A percentile compares a stretch with the other conserved stretches of the same genome.
Conservation (phyloP, 2,329 filamentous ascomycete genomes). For the Aspergillus ochraceus region DNA sequence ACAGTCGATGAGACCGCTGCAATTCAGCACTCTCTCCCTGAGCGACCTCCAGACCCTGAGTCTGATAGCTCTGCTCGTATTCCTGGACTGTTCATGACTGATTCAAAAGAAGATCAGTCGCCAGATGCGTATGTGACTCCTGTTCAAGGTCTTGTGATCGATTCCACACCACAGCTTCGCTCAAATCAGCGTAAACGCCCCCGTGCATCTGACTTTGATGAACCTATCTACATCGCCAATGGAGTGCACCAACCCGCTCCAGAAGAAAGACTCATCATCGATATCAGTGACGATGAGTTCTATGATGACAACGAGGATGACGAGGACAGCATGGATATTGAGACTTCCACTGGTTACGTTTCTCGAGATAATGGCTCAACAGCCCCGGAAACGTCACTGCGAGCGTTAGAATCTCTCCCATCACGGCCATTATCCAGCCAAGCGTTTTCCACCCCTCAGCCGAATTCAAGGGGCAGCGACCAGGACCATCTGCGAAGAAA, state of each 20-base stretch:
- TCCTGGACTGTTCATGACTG: conserved; percentile 55
- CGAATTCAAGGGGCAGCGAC: conserved; percentile 37
- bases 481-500: conserved; percentile 48
- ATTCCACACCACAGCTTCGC: conserved; percentile 24
- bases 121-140: conserved; percentile 8
- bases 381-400: conserved; percentile 27
- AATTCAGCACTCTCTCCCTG: conserved; percentile 39
- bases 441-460: conserved; percentile 38
- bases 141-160: conserved; percentile 15
- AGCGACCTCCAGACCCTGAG: conserved; percentile 36
- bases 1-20: conserved; percentile 9
- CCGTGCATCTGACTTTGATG: conserved; percentile 70
- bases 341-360: conserved; percentile 30
- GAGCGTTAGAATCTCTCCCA: conserved; percentile 45
- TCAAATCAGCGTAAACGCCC: conserved; percentile 54
- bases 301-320: conserved; percentile 34
- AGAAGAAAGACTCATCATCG: conserved; percentile 71
- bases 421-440: conserved; percentile 46
- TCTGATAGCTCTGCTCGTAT: conserved; percentile 40
- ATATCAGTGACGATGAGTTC: conserved; percentile 75
- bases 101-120: conserved; percentile 13
- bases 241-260: conserved; percentile 38
- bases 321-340: conserved; percentile 30
- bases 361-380: conserved; percentile 4
- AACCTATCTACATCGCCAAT: conserved; percentile 50